These are phyloP conservation scores for Xylaria arbuscula DNA, from an alignment of 2,329 filamentous ascomycete genomes.

Conservation along the genomic window DNA sequence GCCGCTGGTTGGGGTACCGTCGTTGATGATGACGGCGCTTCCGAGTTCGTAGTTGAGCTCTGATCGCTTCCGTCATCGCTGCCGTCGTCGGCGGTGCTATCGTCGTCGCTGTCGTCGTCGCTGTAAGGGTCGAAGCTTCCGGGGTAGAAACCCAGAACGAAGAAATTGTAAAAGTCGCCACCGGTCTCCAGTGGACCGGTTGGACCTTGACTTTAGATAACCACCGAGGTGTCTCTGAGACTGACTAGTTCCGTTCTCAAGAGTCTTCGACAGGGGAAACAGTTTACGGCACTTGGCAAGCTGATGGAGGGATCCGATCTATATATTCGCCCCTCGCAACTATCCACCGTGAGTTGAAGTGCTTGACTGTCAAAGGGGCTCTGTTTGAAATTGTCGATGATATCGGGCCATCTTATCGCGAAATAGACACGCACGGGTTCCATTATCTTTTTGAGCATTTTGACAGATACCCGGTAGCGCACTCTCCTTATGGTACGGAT, in stretches of 20 bases:
- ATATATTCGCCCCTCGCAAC: neutral
- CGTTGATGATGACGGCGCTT: too few species aligned
- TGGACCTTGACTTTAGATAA: too few species aligned
- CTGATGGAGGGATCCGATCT: neutral
- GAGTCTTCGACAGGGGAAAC: neutral
- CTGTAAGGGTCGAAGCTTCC: constrained; percentile 20
- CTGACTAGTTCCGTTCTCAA: too few species aligned
- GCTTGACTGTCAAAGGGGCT: constrained; percentile 6
- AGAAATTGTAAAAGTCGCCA: constrained; percentile 58
- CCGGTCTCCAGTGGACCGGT: constrained; percentile 52
- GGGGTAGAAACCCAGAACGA: constrained; percentile 49
- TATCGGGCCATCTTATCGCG: constrained; percentile 1
- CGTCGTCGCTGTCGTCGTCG: neutral
- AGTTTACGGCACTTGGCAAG: neutral
- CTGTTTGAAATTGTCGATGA: constrained; percentile 1
- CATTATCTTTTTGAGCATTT: neutral
- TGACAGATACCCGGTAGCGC: neutral
- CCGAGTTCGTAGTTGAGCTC: too few species aligned
- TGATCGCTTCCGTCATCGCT: too few species aligned
- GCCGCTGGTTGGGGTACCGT: neutral
- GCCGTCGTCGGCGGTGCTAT: too few species aligned
- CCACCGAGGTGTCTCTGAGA: too few species aligned
- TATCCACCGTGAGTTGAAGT: neutral
- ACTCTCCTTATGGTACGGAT: constrained; percentile 6
- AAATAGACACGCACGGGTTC: neutral